These are phyloP conservation scores for Hebeloma cylindrosporum DNA, from an alignment of 768 basidiomycete genomes.

Conservation along the genomic window DNA sequence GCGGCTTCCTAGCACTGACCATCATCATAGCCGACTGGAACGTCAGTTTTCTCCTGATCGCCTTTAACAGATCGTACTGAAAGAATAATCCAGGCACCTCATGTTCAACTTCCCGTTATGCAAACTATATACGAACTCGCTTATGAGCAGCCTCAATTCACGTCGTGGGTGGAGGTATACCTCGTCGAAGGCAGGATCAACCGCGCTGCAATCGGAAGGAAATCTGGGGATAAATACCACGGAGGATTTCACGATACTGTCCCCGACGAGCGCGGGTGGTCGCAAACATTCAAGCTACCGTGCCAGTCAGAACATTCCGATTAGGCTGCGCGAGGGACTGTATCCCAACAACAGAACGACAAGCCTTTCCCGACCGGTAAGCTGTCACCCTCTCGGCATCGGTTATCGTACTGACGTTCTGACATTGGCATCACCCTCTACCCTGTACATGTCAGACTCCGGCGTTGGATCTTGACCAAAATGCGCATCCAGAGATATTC, in stretches of 20 bases:
- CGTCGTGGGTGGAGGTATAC: slow-evolving; percentile 11
- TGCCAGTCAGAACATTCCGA: too few species aligned
- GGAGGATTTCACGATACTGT: too few species aligned
- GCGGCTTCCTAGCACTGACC: not conserved
- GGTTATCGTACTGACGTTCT: too few species aligned
- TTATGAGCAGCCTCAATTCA: slow-evolving; percentile 23
- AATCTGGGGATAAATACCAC: not conserved
- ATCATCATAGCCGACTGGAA: slow-evolving; percentile 9
- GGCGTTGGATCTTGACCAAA: not conserved
- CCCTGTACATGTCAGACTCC: too few species aligned
- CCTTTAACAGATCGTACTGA: not conserved
- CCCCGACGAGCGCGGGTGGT: too few species aligned
- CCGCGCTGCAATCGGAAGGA: not conserved
- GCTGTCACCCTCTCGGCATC: too few species aligned
- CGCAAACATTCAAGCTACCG: too few species aligned
- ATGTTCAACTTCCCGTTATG: slow-evolving; percentile 22
- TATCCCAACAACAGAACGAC: too few species aligned
- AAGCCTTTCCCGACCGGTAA: too few species aligned
- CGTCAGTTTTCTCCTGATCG: not conserved
- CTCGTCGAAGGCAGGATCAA: not conserved
- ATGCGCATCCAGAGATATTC: slow-evolving; percentile 10
- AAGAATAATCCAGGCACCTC: slow-evolving; percentile 9
- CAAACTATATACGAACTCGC: slow-evolving; percentile 22
- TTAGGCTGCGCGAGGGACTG: too few species aligned
- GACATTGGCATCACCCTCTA: too few species aligned